Percentiles rank a stretch among this genome's conserved stretches.
Conservation (phyloP, 352 stramenopile genomes). For the Globisporangium nodosum region DNA sequence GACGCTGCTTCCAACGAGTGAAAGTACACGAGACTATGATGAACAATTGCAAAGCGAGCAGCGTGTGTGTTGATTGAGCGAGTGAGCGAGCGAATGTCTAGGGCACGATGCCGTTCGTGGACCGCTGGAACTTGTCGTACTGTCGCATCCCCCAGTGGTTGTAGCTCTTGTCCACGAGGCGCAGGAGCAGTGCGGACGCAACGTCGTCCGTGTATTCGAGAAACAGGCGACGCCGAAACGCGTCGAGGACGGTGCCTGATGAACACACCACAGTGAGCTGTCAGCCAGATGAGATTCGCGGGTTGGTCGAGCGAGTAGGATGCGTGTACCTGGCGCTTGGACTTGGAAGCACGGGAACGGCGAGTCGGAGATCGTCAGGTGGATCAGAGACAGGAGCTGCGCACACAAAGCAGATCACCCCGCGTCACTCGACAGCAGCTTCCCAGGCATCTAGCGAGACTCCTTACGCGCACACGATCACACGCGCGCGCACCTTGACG, state of each 20-base stretch:
- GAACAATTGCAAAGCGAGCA: not conserved
- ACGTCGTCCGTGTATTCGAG: slow-evolving; percentile 23
- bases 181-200: slow-evolving; percentile 15
- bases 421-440: not conserved
- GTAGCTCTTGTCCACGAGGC: slow-evolving; percentile 54
- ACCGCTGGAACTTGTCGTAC: slow-evolving; percentile 68
- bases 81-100: slow-evolving; percentile 13
- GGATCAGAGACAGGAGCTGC: slow-evolving; percentile 81
- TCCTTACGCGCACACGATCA: not conserved
- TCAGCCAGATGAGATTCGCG: not conserved
- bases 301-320: not conserved
- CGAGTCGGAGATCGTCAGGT: slow-evolving; percentile 84
- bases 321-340: slow-evolving; percentile 14
- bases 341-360: slow-evolving; percentile 87
- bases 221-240: slow-evolving; percentile 30
- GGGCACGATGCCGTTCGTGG: slow-evolving; percentile 59
- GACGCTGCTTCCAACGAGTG: not conserved
- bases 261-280: not conserved
- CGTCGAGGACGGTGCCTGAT: slow-evolving; percentile 14
- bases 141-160: slow-evolving; percentile 63
- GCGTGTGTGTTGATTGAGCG: not conserved
- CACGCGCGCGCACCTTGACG: slow-evolving; percentile 39
- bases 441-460: too few relatives aligned
- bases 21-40: not conserved
- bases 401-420: not conserved